Conservation (phyloP, 202 grass and related monocot genomes). For the Dendrocalamus latiflorus region DNA sequence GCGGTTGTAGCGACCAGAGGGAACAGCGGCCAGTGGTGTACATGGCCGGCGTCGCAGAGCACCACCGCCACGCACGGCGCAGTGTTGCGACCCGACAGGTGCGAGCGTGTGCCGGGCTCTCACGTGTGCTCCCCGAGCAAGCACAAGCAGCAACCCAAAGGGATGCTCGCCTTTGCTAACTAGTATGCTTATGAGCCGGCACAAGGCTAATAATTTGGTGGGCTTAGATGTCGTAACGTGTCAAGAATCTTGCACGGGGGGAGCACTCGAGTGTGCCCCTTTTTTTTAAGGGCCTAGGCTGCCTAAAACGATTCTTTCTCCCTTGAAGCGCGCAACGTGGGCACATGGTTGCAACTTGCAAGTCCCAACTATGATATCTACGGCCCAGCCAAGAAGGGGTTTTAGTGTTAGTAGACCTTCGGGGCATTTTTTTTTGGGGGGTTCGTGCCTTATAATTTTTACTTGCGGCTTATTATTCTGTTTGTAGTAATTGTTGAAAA, state of each 20-base stretch:
- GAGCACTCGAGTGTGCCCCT: neutral
- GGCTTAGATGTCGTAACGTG: conserved; percentile 42
- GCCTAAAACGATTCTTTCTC: conserved; percentile 18
- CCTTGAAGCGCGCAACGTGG: conserved; percentile 9
- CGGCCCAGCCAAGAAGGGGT: neutral
- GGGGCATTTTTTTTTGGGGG: too few relatives aligned
- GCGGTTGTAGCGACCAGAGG: neutral
- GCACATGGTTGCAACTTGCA: conserved; percentile 29
- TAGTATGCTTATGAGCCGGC: too few relatives aligned
- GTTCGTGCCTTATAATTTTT: too few relatives aligned
- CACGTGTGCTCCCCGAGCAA: conserved; percentile 33
- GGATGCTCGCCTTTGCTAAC: neutral
- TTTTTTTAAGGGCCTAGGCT: neutral
- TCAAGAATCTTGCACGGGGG: conserved; percentile 31
- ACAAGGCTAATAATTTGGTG: conserved; percentile 7
- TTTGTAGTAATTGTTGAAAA: too few relatives aligned
- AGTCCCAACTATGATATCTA: neutral
- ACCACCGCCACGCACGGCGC: neutral
- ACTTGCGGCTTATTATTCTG: too few relatives aligned
- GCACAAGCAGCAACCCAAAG: conserved; percentile 14
- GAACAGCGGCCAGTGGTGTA: neutral
- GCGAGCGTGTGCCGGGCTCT: neutral
- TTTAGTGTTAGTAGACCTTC: neutral
- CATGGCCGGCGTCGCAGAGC: neutral
- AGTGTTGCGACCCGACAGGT: neutral